phyloP scores from a whole-genome alignment of 495 filamentous ascomycete species.

The Alectoria sarmentosa region DNA sequence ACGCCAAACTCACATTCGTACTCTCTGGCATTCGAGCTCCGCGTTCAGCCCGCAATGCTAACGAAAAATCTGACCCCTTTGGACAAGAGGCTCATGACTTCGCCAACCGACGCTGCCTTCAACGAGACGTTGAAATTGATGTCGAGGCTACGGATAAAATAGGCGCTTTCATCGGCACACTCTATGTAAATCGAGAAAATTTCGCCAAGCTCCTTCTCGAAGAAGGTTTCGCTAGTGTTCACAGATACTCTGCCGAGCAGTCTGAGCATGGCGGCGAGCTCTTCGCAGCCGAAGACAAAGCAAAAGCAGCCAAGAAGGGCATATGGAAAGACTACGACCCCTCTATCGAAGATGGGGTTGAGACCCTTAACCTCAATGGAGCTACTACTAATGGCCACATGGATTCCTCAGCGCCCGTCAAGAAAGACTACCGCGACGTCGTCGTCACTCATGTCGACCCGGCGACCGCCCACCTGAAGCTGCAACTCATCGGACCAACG shows the following conservation, averaged over 20 bases:
- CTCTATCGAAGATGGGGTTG: constrained; percentile 57
- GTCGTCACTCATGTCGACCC: constrained; percentile 82
- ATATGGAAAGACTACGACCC: constrained; percentile 95
- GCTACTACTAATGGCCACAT: constrained; percentile 41
- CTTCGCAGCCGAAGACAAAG: constrained; percentile 75
- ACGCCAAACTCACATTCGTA: constrained; percentile 90
- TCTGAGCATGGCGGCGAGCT: constrained; percentile 83
- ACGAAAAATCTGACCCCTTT: constrained; percentile 84
- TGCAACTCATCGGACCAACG: constrained; percentile 79
- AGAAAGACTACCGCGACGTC: constrained; percentile 86
- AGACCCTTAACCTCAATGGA: constrained; percentile 35
- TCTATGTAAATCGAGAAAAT: constrained; percentile 92
- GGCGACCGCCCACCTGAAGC: constrained; percentile 63
- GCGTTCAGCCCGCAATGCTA: constrained; percentile 69
- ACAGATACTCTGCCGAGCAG: constrained; percentile 93
- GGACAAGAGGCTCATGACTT: constrained; percentile 91
- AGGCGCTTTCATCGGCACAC: constrained; percentile 92
- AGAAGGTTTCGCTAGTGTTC: constrained; percentile 86
- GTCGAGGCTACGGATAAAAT: constrained; percentile 92
- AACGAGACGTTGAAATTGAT: constrained; percentile 95
- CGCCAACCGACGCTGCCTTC: constrained; percentile 77
- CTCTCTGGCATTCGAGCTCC: constrained; percentile 93
- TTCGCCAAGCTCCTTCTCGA: constrained; percentile 91
- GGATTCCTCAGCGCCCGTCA: constrained; percentile 47
- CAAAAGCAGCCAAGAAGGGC: constrained; percentile 80